Evolutionary conservation across 352 stramenopile genomes (phyloP), one percentile per base, ranked within the genome.

Genomic region (Halophytophthora polymorphica): DNA sequence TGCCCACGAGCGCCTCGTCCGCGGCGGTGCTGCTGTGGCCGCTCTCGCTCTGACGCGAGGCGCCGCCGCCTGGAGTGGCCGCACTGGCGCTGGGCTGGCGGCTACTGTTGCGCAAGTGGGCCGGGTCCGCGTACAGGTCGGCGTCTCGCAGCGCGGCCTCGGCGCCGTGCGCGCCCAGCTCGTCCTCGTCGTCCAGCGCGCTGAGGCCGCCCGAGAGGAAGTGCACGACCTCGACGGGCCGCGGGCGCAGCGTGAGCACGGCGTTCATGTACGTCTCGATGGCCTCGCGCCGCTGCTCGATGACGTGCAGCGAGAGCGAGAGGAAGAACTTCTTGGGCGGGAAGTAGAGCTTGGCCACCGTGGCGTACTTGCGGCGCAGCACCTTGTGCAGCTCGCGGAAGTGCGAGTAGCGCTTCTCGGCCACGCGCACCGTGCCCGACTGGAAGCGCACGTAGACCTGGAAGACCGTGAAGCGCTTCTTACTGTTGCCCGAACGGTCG

Each of bases 291-390:
- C 84, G 79, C 50, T 94, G 84, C 58, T 92, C 82, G 56, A 94
- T 94, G 36, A 94, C 84, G 47, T 88, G 77, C 13, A 94, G 64
- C 28, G 84, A 94, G n/a, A 91, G 56, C 40, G 82, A 93, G 61
- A 87, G 80, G 54, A 94, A 94, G 53, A 91, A 90, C 50, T 90
- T 89, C 46, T 93, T 92, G 3, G 82, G 84, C 7, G 84, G 84
- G 50, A 94, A 94, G 48, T 88, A 90, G 22, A 93, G 71, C 40
- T 87, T 89, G 46, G 74, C 77, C 7, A 94, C 82, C 0, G 77
- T 82, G 0, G 78, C 77, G 58, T 93, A 93, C 56, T 89, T 88
- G 60, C 71, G 73, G 18, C 84, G 70, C 40, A 94, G 61, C 42
- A 73, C 56, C 60, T 92, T 90, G 69, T 94, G 84, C 18, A 94